Evolutionary conservation across 192 early-diverging fungal genomes (phyloP), one percentile per base, ranked within the genome.

Genomic region (Coemansia biformis): DNA sequence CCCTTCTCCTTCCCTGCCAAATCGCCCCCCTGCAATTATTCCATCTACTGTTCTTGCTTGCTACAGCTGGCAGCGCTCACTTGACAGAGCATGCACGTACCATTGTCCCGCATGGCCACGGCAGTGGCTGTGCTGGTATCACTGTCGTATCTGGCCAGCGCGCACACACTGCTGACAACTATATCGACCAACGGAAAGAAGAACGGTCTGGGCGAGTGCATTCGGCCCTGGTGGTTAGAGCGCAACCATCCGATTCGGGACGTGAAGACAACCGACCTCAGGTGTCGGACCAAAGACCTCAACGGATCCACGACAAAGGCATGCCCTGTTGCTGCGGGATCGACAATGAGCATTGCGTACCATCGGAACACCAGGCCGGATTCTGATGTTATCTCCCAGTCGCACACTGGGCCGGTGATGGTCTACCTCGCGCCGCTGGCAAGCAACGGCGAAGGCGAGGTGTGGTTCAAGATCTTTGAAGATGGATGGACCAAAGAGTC

Each of bases 401-500:
- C 48, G 11, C 63, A 66, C 32, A 3, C 13, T 6, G 63, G 63
- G 0, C 63, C 63, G 10, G 58, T 56, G 28, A 14, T 50, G 6
- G 49, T 38, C 0, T 54, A 61, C 21, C 15, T 61, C 8, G 59
- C 59, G 2, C 51, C 59, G 2, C 10, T 54, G 10, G 37, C 44
- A n/a, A 33, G 19, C n/a, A 44, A 61, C 10, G 59, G 59, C 4
- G 23, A 41, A 5, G 44, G 38, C 14, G n/a, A 39, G 0, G 51
- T 47, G 13, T 61, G 59, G 59, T 46, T 58, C 19, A 58, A 58
- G 48, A 50, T 58, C 12, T 50, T 38, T 19, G 47, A 58, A 30
- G 56, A 44, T 10, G 57, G 51, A 2, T 53, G 47, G 38, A 33
- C 34, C 19, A 24, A 21, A n/a, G 21, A 23, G 0, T 23, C 18